phyloP scores from a whole-genome alignment of 495 filamentous ascomycete genomes.

The Evansstolkia leycettana region DNA sequence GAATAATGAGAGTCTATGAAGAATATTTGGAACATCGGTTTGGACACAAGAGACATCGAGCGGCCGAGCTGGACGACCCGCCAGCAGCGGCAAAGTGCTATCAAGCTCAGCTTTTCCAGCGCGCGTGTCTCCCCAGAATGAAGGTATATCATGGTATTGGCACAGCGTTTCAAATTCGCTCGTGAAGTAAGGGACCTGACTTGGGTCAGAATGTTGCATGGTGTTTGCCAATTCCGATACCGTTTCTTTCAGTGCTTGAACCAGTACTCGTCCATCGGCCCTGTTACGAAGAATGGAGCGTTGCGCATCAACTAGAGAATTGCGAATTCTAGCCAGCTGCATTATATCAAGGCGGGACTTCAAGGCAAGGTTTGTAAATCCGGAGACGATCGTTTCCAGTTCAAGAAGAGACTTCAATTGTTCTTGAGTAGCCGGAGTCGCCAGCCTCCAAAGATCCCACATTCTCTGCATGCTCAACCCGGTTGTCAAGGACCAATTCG shows the following conservation, averaged over 20 bases:
- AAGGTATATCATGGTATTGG: constrained; percentile 43
- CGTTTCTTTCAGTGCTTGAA: constrained; percentile 38
- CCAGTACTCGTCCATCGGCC: constrained; percentile 23
- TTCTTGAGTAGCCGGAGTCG: constrained; percentile 39
- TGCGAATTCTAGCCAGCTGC: constrained; percentile 25
- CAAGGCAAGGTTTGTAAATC: constrained; percentile 52
- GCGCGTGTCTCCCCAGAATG: constrained; percentile 7
- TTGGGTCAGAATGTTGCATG: constrained; percentile 23
- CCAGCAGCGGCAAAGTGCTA: constrained; percentile 26
- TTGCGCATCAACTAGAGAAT: constrained; percentile 32
- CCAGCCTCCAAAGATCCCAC: constrained; percentile 63
- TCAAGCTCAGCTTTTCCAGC: constrained; percentile 10
- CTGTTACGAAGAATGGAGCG: constrained; percentile 26
- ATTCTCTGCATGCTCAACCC: constrained; percentile 77
- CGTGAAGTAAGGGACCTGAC: constrained; percentile 37
- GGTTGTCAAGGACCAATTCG: constrained; percentile 47
- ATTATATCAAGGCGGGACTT: constrained; percentile 29
- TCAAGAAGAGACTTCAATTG: constrained; percentile 39
- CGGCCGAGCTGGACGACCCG: constrained; percentile 26
- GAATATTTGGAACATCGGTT: constrained; percentile 20
- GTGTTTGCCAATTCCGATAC: constrained; percentile 41
- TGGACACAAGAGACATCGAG: constrained; percentile 20
- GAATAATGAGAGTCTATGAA: constrained; percentile 27
- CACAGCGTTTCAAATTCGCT: constrained; percentile 54
- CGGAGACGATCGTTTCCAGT: constrained; percentile 56